These are phyloP conservation scores for Ophiorrhiza pumila DNA, from an alignment of 257 asterid species.

Conservation along the genomic window DNA sequence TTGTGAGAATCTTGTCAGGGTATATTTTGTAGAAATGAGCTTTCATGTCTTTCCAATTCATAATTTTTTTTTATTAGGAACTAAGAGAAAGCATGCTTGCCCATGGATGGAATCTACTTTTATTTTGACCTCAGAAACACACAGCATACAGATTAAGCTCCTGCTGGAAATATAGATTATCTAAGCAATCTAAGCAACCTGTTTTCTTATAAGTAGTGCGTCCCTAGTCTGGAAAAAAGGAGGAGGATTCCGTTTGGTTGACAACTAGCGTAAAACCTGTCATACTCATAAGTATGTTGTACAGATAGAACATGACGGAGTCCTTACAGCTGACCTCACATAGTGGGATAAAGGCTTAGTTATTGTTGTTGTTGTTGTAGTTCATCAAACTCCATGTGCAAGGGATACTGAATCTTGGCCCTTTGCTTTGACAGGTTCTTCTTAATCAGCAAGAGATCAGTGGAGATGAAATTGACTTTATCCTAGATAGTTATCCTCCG, in stretches of 20 bases:
- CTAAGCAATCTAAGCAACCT: neutral
- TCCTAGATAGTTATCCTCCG: conserved; percentile 69
- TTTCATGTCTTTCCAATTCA: neutral
- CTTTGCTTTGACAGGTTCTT: conserved; percentile 62
- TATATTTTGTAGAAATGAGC: too few species aligned
- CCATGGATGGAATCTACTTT: conserved; percentile 1
- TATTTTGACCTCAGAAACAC: neutral
- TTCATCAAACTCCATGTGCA: too few species aligned
- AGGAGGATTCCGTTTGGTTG: too few species aligned
- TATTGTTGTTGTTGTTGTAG: too few species aligned
- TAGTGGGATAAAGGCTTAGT: too few species aligned
- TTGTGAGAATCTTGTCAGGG: neutral
- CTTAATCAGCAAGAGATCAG: conserved; percentile 70
- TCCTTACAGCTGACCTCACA: too few species aligned
- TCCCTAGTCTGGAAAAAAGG: too few species aligned
- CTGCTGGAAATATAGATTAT: neutral
- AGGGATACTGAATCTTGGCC: neutral
- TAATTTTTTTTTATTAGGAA: neutral
- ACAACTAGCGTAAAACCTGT: too few species aligned
- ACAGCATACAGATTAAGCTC: too few species aligned
- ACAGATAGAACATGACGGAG: too few species aligned
- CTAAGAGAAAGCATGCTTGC: neutral
- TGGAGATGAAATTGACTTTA: conserved; percentile 72
- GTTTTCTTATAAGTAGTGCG: too few species aligned
- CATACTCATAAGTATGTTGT: too few species aligned